Percentiles rank a stretch among this genome's conserved stretches.
Conservation (phyloP, 306 rosid species). For the Castanea sativa region DNA sequence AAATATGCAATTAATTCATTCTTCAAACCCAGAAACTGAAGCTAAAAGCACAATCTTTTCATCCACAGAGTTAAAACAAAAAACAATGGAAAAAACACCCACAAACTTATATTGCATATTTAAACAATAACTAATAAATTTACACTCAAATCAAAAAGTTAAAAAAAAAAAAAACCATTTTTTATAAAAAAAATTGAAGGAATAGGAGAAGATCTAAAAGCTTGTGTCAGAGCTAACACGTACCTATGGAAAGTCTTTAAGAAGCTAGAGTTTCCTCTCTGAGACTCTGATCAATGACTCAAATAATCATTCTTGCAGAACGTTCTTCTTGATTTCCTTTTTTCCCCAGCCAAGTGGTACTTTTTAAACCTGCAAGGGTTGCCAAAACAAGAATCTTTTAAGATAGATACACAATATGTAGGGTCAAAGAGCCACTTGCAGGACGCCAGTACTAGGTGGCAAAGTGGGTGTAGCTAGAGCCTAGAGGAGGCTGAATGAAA, state of each 20-base stretch:
- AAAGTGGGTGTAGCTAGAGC: not conserved
- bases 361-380: not conserved
- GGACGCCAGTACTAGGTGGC: not conserved
- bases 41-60: not conserved
- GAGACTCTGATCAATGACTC: not conserved
- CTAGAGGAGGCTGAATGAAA: not conserved
- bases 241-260: slow-evolving; percentile 8
- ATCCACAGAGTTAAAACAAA: not conserved
- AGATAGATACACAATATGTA: not conserved
- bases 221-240: not conserved
- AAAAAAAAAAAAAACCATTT: not conserved
- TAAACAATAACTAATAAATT: not conserved
- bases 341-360: not conserved
- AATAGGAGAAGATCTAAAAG: not conserved
- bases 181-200: not conserved
- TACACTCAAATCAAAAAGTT: not conserved
- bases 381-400: not conserved
- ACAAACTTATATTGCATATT: not conserved
- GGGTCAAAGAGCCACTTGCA: not conserved
- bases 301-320: not conserved
- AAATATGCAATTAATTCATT: not conserved
- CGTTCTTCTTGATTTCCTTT: not conserved
- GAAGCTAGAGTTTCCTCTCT: not conserved
- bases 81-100: not conserved
- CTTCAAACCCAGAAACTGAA: slow-evolving; percentile 16